Conservation (phyloP, 805 yeast species). For the Komagataella kurtzmanii region DNA sequence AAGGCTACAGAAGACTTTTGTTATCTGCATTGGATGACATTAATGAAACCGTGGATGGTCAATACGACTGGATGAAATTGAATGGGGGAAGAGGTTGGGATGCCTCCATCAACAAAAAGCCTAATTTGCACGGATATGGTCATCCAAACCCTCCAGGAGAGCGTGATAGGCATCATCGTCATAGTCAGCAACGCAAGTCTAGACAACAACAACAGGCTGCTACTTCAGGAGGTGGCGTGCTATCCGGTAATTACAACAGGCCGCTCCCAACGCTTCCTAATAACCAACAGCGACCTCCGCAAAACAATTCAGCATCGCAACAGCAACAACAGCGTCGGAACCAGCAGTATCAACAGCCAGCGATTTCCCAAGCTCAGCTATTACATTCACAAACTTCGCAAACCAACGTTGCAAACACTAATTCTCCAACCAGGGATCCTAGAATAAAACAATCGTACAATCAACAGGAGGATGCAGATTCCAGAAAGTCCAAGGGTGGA, state of each 20-base stretch:
- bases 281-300: background rate
- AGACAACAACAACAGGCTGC: constrained; percentile 11
- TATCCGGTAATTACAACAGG: background rate
- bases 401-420: background rate
- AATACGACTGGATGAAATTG: constrained; percentile 95
- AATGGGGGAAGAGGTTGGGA: constrained; percentile 97
- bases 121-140: constrained; percentile 92
- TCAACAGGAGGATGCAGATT: background rate
- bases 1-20: constrained; percentile 66
- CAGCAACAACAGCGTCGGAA: constrained; percentile 2
- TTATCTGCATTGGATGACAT: constrained; percentile 64
- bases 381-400: constrained; percentile 9
- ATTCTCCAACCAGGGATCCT: background rate
- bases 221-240: background rate
- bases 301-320: background rate
- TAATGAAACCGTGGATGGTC: constrained; percentile 68
- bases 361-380: constrained; percentile 6
- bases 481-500: background rate
- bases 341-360: background rate
- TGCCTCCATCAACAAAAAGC: constrained; percentile 74
- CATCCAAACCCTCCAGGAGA: constrained; percentile 78
- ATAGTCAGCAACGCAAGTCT: constrained; percentile 19
- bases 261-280: background rate
- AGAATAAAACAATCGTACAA: background rate
- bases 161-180: constrained; percentile 25